These are phyloP conservation scores for Mesembryanthemum crystallinum DNA, from an alignment of 148 eudicot genomes.

Conservation along the genomic window DNA sequence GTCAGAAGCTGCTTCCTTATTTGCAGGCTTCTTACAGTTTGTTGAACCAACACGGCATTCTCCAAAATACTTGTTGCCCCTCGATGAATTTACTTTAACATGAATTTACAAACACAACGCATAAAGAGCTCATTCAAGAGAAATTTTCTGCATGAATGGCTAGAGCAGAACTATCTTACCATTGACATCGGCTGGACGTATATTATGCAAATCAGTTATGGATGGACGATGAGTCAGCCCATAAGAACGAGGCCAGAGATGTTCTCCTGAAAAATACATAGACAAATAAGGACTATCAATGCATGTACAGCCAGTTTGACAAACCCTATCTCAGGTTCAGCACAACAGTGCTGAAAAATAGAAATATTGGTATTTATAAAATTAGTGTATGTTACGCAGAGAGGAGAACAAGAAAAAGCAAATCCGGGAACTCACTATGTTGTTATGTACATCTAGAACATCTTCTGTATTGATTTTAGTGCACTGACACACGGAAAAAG, in stretches of 20 bases:
- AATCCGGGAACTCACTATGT: no score
- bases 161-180: constrained; percentile 30
- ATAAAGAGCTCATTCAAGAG: neutral
- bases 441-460: no score
- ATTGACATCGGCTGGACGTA: constrained; percentile 59
- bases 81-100: constrained; percentile 51
- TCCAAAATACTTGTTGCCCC: constrained; percentile 59
- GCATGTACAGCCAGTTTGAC: neutral
- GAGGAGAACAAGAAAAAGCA: no score
- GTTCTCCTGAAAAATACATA: constrained; percentile 50
- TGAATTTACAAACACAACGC: constrained; percentile 2
- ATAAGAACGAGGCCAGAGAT: constrained; percentile 59
- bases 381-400: no score
- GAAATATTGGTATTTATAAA: no score
- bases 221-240: constrained; percentile 41
- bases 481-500: no score
- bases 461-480: no score
- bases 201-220: constrained; percentile 55
- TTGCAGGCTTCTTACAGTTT: constrained; percentile 46
- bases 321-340: neutral
- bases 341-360: no score
- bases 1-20: constrained; percentile 54
- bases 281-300: neutral
- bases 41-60: constrained; percentile 38
- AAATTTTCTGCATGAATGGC: neutral